Evolutionary conservation across 441 rosid genomes (phyloP).

Genomic region (Metrosideros polymorpha): DNA sequence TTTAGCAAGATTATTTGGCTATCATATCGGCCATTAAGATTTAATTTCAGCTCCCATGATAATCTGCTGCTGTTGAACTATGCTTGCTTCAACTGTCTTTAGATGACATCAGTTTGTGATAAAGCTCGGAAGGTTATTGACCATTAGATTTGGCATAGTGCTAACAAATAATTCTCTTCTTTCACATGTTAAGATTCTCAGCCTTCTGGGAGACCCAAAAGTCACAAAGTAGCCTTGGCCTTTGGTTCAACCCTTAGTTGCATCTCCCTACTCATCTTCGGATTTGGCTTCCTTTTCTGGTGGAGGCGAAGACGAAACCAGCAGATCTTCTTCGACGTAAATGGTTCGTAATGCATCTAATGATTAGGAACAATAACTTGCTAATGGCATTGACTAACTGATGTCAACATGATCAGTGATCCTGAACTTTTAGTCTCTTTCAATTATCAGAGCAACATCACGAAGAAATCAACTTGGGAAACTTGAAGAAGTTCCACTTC

Average conservation of each 20-base stretch:
- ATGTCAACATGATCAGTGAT: neutral
- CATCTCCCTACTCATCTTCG: neutral
- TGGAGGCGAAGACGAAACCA: slow-evolving; percentile 4
- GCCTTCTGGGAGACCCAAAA: neutral
- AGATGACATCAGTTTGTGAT: neutral
- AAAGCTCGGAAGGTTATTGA: neutral
- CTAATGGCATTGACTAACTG: neutral
- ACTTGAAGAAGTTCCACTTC: slow-evolving; percentile 11
- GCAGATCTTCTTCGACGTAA: slow-evolving; percentile 14
- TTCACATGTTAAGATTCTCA: neutral
- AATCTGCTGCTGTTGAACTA: neutral
- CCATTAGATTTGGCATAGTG: neutral
- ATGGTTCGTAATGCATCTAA: neutral
- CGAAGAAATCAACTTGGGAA: slow-evolving; percentile 5
- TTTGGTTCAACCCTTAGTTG: slow-evolving; percentile 3
- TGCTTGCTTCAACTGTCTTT: neutral
- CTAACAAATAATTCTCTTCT: neutral
- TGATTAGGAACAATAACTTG: neutral
- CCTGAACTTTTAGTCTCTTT: neutral
- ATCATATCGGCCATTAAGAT: neutral
- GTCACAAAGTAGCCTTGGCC: slow-evolving; percentile 3
- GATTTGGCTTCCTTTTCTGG: neutral
- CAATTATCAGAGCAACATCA: slow-evolving; percentile 3
- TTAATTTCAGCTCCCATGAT: neutral
- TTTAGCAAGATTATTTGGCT: neutral